Base-by-base conservation (phyloP, 1,139 yeast genomes). In the Diutina pseudorugosa region DNA sequence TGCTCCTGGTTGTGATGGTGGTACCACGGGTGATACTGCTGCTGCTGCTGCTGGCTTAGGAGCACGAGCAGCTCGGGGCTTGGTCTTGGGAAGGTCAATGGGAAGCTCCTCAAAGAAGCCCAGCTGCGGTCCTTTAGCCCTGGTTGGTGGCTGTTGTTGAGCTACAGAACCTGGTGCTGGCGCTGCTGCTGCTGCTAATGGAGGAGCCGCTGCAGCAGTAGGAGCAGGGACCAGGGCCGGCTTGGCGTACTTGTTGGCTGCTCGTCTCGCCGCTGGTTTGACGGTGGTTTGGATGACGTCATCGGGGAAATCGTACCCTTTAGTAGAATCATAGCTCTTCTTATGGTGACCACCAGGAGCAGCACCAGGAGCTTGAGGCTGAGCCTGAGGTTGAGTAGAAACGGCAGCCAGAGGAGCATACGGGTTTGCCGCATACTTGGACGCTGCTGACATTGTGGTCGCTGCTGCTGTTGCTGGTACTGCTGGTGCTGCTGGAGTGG, bases 21-120 rank as follows among this genome's bases (percentile, higher is more conserved):
- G 4, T 7, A 43, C 16, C 19, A 14, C 30, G 4, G 47, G 47
- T 19, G 19, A 25, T 3, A 11, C 40, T 12, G 4, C 40, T 21
- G 47, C 16, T 2, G 33, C 14, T 14, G 72, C 52, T 12, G 57
- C 61, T 19, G n/a, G n/a, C n/a, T 65, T 65, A 14, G 66, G 68
- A 7, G 67, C 64, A 53, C 75, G 60, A 3, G 71, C 69, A 4
- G 73, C 65, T 48, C 64, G 63, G 14, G 60, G 62, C 18, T 62
- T 61, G 5, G 57, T 57, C 48, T 59, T 59, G 4, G 71, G 70
- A 51, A 64, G 57, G 3, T 62, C 58, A 30, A 70, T 63, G 1
- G 77, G 86, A 47, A 79, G 65, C 54, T 81, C 85, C 56, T 78
- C 83, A 60, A 78, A 81, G 59, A 81, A 81, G 3, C 76, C 51